Base-by-base conservation (phyloP, 2,329 filamentous ascomycete genomes). In the Alternaria ventricosa region DNA sequence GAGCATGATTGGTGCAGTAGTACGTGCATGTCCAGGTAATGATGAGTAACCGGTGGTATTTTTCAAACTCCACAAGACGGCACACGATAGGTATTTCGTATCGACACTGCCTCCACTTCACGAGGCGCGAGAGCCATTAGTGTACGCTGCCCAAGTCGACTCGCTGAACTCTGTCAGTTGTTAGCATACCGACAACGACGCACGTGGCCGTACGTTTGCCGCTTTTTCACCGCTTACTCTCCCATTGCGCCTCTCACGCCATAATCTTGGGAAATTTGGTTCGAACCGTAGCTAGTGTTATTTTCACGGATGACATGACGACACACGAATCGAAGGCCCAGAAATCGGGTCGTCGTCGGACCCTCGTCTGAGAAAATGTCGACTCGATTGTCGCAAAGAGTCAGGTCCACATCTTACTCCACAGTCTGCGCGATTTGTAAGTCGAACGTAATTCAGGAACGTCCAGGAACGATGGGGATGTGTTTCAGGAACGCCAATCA, bases 401-500 rank as follows among this genome's bases (percentile, higher is more conserved):
- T 25, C 20, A 53, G 13, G 49, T 41, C 54, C 25, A 27, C 43
- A 18, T 20, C 25, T 55, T 20, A n/a, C 54, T 56, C 25, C 25
- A 23, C 41, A 56, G 23, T 18, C 54, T 36, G 43, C 54, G 45
- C 22, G 27, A 46, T 56, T 47, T 47, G 11, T 56, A 33, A 56
- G 43, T 43, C 6, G 22, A 45, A 45, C 25, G 11, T 45, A 22
- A 22, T 20, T 45, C 36, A 45, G 54, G 53, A 18, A 46, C 25
- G 12, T 56, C n/a, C 27, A 8, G 54, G 43, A 56, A 23, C 28
- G 43, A 43, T n/a, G 54, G 43, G n/a, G 18, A 23, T 30, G 43
- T 33, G 54, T 56, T 56, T 56, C 54, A 56, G 54, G 54, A 56
- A 47, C 54, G 54, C 54, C 20, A 53, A 53, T 28, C 12, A 56